phyloP scores from a whole-genome alignment of 2,329 filamentous ascomycete species.

The Amphichorda felina region DNA sequence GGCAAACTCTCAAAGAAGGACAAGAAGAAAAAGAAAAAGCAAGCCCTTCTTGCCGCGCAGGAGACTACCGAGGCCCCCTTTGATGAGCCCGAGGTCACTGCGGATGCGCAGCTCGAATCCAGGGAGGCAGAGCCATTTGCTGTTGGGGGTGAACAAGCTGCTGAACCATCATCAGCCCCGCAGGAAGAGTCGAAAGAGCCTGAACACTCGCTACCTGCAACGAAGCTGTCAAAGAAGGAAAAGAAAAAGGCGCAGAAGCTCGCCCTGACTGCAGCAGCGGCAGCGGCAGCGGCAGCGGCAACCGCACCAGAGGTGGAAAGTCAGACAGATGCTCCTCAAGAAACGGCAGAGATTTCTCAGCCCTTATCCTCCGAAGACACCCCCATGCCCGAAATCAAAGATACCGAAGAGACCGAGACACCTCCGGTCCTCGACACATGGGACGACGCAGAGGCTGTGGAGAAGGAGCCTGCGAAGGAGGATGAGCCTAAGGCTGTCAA shows the following conservation, averaged over 20 bases:
- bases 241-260: conserved; percentile 23
- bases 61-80: not conserved
- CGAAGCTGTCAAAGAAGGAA: conserved; percentile 18
- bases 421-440: no score
- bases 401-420: no score
- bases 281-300: not conserved
- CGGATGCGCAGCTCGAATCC: no score
- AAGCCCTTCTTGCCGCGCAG: conserved; percentile 1
- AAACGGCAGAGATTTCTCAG: not conserved
- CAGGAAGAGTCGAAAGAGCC: conserved; percentile 4
- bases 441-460: no score
- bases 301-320: no score
- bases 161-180: not conserved
- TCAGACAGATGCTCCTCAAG: not conserved
- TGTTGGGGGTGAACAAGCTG: not conserved
- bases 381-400: no score
- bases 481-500: no score
- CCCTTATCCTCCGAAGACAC: no score
- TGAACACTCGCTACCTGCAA: conserved; percentile 5
- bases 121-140: not conserved
- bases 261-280: conserved; percentile 8
- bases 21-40: conserved; percentile 13
- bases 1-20: conserved; percentile 13
- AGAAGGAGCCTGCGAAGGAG: no score
- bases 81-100: no score